Evolutionary conservation across 2,329 filamentous ascomycete genomes (phyloP), one percentile per base, ranked within the genome.

Genomic region (Metarhizium robertsii): DNA sequence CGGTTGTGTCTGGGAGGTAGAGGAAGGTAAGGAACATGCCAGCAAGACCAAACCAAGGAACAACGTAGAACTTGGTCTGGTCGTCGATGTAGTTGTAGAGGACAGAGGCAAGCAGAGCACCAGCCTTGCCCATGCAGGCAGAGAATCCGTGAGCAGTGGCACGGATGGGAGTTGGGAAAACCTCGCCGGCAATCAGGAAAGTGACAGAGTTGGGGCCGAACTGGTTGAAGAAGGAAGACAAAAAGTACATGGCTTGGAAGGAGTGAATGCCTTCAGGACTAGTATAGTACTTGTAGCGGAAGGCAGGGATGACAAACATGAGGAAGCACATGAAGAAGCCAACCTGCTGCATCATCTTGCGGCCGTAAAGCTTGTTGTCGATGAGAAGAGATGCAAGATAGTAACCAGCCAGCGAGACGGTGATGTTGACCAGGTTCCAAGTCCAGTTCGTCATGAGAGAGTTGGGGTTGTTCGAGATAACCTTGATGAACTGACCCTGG

Each of bases 211-310:
- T 97, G 72, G 92, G 92, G 13, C 92, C 92, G 67, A 97, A 97
- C 71, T 97, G 92, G 80, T 96, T 96, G 85, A 97, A 97, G 79
- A 97, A 97, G 29, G 90, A 95, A 7, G 90, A 95, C 63, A 97
- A 72, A 76, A 96, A 96, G 80, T 96, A 96, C 90, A 97, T 96
- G 68, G 92, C 85, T 77, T 96, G 92, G 85, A 97, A 97, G n/a
- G 80, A 77, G 66, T 90, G 85, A 69, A 96, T 87, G 64, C 90
- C 83, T 6, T 77, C 76, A 1, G 79, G 75, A 52, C 77, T 78
- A 20, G 82, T 90, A 77, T 91, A 96, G 81, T 94, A 91, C 0
- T 88, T 70, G 76, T 86, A 96, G 67, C 90, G 78, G 80, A 96
- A 96, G 49, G 87, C 92, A 1, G 92, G 92, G 46, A 96, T 81